phyloP scores from a whole-genome alignment of 2,329 filamentous ascomycete genomes.

The Paradendryphiella salina region DNA sequence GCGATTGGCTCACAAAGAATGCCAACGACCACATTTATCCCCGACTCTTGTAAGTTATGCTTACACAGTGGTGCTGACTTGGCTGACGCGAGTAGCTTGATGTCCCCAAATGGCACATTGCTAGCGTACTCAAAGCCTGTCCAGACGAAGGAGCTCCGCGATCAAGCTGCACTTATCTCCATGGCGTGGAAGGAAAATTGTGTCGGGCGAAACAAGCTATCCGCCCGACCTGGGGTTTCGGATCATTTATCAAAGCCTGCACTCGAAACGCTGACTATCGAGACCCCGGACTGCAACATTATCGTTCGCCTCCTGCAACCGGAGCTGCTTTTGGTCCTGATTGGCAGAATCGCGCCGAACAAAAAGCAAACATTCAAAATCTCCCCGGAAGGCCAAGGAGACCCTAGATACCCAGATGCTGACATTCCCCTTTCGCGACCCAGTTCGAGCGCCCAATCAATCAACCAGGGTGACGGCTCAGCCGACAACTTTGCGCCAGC shows the following conservation, averaged over 20 bases:
- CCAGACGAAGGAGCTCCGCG: slow-evolving; percentile 55
- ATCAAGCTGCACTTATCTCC: slow-evolving; percentile 54
- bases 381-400: slow-evolving; percentile 50
- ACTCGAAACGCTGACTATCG: slow-evolving; percentile 53
- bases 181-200: slow-evolving; percentile 55
- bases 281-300: slow-evolving; percentile 52
- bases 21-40: slow-evolving; percentile 51
- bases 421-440: slow-evolving; percentile 12
- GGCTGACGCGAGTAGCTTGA: slow-evolving; percentile 44
- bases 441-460: slow-evolving; percentile 7
- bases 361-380: slow-evolving; percentile 48
- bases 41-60: slow-evolving; percentile 48
- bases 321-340: slow-evolving; percentile 53
- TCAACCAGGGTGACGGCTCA: slow-evolving; percentile 11
- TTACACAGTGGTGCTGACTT: not conserved
- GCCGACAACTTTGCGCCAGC: slow-evolving; percentile 3
- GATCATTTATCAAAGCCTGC: slow-evolving; percentile 20
- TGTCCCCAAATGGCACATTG: slow-evolving; percentile 57
- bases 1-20: slow-evolving; percentile 51
- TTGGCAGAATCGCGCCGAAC: slow-evolving; percentile 53
- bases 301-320: slow-evolving; percentile 53
- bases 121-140: slow-evolving; percentile 55
- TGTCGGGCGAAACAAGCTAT: slow-evolving; percentile 22
- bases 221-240: slow-evolving; percentile 11
- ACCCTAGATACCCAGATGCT: slow-evolving; percentile 44